Evolutionary conservation across 108 stramenopile species (phyloP), one percentile per base, ranked within the genome.

Genomic region (Discostella pseudostelligera): DNA sequence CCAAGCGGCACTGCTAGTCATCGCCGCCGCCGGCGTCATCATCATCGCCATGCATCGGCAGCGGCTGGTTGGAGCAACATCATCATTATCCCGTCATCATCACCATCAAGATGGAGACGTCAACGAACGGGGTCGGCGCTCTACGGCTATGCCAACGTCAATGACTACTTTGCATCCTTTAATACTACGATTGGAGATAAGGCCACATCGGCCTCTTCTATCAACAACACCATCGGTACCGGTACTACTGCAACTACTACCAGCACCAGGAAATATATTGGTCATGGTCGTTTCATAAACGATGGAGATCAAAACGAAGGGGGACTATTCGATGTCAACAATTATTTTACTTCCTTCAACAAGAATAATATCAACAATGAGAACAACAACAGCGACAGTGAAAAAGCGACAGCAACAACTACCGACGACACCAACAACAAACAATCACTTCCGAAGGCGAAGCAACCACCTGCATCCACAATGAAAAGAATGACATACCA

Each of bases 161-260:
- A 66, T 51, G 72, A 74, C 48, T 74, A 74, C 59, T 66, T 74
- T 25, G 28, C 48, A 22, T 65, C 72, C 28, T 66, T 74, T 37
- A 60, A 59, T 49, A 59, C 19, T 14, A 55, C 24, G 60, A 57
- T 5, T 24, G 14, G 20, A 16, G 16, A 6, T 7, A 47, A 11
- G 43, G 16, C 4, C 1, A 44, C 43, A 16, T 16, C 16, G 43
- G 43, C 32, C 5, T 32, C 32, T 32, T 5, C 32, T 32, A 32
- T 5, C 32, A 32, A 32, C 48, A 60, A 59, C 37, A 59, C 56
- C 22, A 26, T 57, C 8, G 50, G 39, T 12, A 49, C 17, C 10
- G 16, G 0, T 7, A 47, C 8, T 7, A 17, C n/a, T 12, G 39
- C 17, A 10, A 47, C 4, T 7, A 47, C 8, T 7, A 17, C n/a